Percentiles rank a stretch among this genome's conserved stretches.
Conservation (phyloP, 225 moss, liverwort and hornwort species). For the Straminergon stramineum region DNA sequence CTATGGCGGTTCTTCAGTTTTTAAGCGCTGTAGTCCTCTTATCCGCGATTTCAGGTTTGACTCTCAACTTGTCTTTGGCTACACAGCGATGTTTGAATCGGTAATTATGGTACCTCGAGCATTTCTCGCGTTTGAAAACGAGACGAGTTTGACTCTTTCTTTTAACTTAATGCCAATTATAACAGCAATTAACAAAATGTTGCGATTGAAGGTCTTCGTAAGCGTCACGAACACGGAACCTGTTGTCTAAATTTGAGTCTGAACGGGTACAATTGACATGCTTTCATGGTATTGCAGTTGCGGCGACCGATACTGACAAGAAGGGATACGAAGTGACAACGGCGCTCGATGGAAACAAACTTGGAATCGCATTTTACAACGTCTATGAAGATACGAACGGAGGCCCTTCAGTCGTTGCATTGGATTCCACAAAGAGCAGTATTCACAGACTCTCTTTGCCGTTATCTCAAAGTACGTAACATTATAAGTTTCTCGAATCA, state of each 20-base stretch:
- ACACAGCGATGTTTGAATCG: neutral
- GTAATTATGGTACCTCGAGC: neutral
- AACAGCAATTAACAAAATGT: neutral
- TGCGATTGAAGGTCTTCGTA: neutral
- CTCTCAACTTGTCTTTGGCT: neutral
- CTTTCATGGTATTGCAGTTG: constrained; percentile 10
- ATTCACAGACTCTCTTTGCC: constrained; percentile 20
- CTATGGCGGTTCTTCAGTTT: constrained; percentile 4
- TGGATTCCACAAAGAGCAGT: constrained; percentile 22
- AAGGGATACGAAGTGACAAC: constrained; percentile 20
- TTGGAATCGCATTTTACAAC: neutral
- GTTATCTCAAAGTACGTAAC: constrained; percentile 22
- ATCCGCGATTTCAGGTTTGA: constrained; percentile 6
- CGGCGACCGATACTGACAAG: neutral
- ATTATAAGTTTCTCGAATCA: neutral
- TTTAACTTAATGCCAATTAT: neutral
- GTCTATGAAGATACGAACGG: constrained; percentile 9
- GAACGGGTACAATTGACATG: neutral
- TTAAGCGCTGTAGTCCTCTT: neutral
- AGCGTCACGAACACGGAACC: neutral
- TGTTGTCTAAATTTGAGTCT: neutral
- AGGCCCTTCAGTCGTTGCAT: neutral
- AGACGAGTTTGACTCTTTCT: neutral
- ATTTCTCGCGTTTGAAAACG: neutral
- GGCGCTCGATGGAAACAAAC: constrained; percentile 29